phyloP scores from a whole-genome alignment of 2,329 filamentous ascomycete species.

The Alternaria sp. region DNA sequence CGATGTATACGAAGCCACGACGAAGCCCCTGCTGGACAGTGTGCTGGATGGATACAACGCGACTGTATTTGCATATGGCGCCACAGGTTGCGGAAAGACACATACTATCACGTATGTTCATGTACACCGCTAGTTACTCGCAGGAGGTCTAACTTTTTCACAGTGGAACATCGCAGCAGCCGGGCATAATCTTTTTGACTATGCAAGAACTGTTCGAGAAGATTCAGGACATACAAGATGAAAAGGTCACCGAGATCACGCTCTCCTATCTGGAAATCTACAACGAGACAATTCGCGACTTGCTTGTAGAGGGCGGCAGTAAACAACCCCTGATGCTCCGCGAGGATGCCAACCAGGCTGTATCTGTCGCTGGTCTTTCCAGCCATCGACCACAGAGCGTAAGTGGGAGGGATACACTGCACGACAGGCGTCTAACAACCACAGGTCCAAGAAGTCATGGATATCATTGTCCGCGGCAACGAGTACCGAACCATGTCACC shows the following conservation, averaged over 20 bases:
- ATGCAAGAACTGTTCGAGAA: conserved; percentile 99
- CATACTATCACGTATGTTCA: conserved; percentile 76
- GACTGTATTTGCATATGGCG: conserved; percentile 97
- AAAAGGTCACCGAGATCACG: conserved; percentile 88
- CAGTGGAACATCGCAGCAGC: conserved; percentile 82
- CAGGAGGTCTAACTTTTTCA: conserved; percentile 21
- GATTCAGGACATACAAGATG: conserved; percentile 82
- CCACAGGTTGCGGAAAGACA: conserved; percentile 97
- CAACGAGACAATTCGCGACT: conserved; percentile 96
- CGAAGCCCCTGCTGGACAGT: conserved; percentile 86
- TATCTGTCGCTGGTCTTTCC: conserved; percentile 87
- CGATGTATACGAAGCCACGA: conserved; percentile 95
- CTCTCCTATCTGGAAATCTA: conserved; percentile 98
- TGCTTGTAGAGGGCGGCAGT: conserved; percentile 83
- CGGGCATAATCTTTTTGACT: conserved; percentile 97
- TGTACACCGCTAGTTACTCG: background rate
- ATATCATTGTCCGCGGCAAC: conserved; percentile 96
- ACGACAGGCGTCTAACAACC: conserved; percentile 25
- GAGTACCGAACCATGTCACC: conserved; percentile 94
- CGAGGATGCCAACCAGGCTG: conserved; percentile 91
- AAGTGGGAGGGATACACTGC: conserved; percentile 11
- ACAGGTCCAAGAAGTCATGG: conserved; percentile 86
- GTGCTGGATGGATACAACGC: conserved; percentile 98
- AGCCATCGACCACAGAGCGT: conserved; percentile 92
- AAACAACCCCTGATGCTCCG: conserved; percentile 88